Base-by-base conservation (phyloP, 192 early-diverging fungal genomes). In the Rhizophlyctis rosea region DNA sequence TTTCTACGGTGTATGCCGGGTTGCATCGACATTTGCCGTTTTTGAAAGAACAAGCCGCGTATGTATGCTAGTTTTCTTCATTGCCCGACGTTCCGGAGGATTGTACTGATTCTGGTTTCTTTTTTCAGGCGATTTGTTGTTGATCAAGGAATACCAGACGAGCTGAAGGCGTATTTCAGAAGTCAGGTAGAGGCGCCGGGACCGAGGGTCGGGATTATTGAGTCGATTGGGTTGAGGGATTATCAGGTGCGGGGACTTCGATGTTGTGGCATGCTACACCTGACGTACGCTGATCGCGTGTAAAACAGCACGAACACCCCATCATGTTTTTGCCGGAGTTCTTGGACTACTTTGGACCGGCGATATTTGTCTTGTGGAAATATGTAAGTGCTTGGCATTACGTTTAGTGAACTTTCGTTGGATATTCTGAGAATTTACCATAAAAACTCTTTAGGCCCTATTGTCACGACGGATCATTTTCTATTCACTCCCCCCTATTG, bases 21-120 rank as follows among this genome's bases (percentile, higher is more conserved):
- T 44, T 44, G 39, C 39, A 44, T 44, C 7, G 39, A 44, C 39
- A 44, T 44, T 44, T 44, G 39, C 39, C 39, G 9, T 44, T 44
- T 18, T 44, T 44, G 39, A 44, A 44, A 44, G 39, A 44, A 44
- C 39, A 44, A 44, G 39, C 39, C 7, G 39, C 7, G 39, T 44
- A 18, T 7, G n/a, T n/a, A n/a, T n/a, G n/a, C n/a, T n/a, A n/a
- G n/a, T n/a, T n/a, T n/a, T n/a, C n/a, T n/a, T n/a, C n/a, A n/a
- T n/a, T n/a, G n/a, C n/a, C n/a, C n/a, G n/a, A n/a, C n/a, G n/a
- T n/a, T n/a, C n/a, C n/a, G n/a, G 39, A 13, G 9, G 39, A 44
- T 44, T 44, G 39, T 13, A 44, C 18, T 7, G 39, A 18, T 44
- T 44, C 39, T 7, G 7, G 7, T 44, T 13, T 44, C 18, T 44